Evolutionary conservation across 768 basidiomycete genomes (phyloP).

Genomic region (Epithele typhae): DNA sequence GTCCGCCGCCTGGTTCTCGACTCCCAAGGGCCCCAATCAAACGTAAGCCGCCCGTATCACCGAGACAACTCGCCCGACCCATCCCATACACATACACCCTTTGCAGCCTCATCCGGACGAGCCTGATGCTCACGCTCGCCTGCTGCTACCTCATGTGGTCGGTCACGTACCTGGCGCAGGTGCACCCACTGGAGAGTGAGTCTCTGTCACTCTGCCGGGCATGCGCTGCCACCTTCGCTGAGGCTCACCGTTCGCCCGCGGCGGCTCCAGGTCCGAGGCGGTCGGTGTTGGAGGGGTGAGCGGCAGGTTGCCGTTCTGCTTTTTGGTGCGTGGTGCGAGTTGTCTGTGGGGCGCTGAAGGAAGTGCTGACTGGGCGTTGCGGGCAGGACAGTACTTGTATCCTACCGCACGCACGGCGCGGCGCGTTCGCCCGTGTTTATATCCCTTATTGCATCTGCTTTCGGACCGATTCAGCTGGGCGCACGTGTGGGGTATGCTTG

Average conservation of each 20-base stretch:
- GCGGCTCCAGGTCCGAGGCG: slow-evolving; percentile 10
- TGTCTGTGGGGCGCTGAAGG: no score
- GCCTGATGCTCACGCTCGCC: slow-evolving; percentile 68
- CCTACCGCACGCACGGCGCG: not conserved
- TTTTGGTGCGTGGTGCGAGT: slow-evolving; percentile 2
- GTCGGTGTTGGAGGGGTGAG: slow-evolving; percentile 5
- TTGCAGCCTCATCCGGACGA: slow-evolving; percentile 76
- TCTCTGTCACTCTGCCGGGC: not conserved
- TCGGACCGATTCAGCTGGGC: not conserved
- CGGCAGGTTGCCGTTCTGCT: not conserved
- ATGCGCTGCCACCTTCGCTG: no score
- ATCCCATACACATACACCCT: not conserved
- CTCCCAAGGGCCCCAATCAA: slow-evolving; percentile 87
- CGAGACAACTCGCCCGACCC: not conserved
- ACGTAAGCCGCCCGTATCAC: no score
- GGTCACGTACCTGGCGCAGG: slow-evolving; percentile 93
- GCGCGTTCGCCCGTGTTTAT: not conserved
- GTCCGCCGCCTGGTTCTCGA: slow-evolving; percentile 57
- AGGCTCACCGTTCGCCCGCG: no score
- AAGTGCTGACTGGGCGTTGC: no score
- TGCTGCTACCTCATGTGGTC: slow-evolving; percentile 96
- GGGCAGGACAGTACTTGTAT: not conserved
- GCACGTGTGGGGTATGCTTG: no score
- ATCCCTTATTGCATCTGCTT: not conserved
- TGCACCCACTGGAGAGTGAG: slow-evolving; percentile 84